phyloP scores from a whole-genome alignment of 2,329 filamentous ascomycete species.

The Ophiosphaerella herpotricha region DNA sequence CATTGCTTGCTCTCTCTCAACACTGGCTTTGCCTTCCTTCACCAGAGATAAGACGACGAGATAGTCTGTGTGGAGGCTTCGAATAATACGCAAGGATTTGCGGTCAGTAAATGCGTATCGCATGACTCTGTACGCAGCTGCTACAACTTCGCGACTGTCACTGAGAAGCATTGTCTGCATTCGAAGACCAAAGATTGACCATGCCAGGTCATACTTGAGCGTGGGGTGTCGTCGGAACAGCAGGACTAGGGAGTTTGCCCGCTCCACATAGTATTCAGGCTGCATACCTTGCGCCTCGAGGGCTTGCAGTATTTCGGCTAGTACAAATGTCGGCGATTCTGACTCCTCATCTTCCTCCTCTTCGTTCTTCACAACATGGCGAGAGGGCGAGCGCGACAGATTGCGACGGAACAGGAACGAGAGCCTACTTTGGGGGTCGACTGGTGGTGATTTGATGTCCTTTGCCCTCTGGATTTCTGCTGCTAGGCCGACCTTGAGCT shows the following conservation, averaged over 20 bases:
- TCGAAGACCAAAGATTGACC: conserved; percentile 90
- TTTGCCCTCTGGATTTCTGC: conserved; percentile 64
- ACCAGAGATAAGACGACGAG: conserved; percentile 89
- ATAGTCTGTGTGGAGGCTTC: conserved; percentile 86
- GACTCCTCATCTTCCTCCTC: conserved; percentile 68
- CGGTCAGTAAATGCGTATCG: conserved; percentile 93
- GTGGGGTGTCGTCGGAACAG: conserved; percentile 93
- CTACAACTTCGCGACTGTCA: conserved; percentile 93
- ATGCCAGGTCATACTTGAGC: conserved; percentile 94
- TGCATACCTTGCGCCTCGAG: conserved; percentile 85
- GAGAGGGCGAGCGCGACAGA: conserved; percentile 57
- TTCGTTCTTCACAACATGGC: conserved; percentile 56
- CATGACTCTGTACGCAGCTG: conserved; percentile 90
- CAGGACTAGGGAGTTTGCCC: conserved; percentile 90
- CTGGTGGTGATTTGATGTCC: conserved; percentile 55
- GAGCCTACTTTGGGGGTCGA: conserved; percentile 56
- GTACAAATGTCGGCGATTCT: conserved; percentile 89
- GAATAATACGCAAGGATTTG: conserved; percentile 84
- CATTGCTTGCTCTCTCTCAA: conserved; percentile 93
- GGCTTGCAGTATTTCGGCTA: conserved; percentile 88
- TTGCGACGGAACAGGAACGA: conserved; percentile 63
- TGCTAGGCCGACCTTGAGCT: conserved; percentile 63
- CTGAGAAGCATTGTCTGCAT: conserved; percentile 97
- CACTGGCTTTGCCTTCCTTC: conserved; percentile 95
- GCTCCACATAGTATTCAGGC: conserved; percentile 92